These are phyloP conservation scores for Stenocarpella maydis DNA, from an alignment of 2,329 filamentous ascomycete genomes.

Conservation along the genomic window DNA sequence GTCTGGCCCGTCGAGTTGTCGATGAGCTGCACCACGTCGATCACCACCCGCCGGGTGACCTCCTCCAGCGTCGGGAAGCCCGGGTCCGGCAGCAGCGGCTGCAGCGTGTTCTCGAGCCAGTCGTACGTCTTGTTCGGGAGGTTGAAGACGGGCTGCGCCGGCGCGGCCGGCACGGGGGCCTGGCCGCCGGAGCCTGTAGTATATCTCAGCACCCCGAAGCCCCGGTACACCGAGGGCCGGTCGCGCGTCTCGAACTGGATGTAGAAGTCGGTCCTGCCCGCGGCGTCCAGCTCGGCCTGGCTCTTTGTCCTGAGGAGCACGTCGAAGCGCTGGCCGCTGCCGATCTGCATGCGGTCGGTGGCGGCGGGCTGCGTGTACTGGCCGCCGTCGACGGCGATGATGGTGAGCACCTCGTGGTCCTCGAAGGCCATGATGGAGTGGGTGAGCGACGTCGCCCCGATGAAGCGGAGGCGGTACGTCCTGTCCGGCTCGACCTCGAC, in stretches of 20 bases:
- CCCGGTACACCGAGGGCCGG: conserved; percentile 52
- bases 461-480: conserved; percentile 68
- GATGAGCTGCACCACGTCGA: conserved; percentile 53
- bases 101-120: conserved; percentile 59
- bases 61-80: conserved; percentile 52
- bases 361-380: conserved; percentile 58
- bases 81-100: conserved; percentile 43
- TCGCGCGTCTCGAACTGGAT: conserved; percentile 59
- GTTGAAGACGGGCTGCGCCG: conserved; percentile 42
- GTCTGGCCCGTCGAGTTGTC: conserved; percentile 44
- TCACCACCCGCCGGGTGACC: conserved; percentile 58
- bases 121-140: conserved; percentile 46
- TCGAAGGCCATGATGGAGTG: conserved; percentile 64
- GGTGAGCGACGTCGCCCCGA: conserved; percentile 64
- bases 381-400: conserved; percentile 69
- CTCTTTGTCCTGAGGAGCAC: conserved; percentile 63
- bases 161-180: conserved; percentile 38
- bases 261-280: conserved; percentile 48
- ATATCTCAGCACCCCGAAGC: conserved; percentile 60
- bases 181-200: conserved; percentile 14
- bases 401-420: conserved; percentile 60
- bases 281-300: conserved; percentile 49
- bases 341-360: conserved; percentile 62
- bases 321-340: conserved; percentile 68
- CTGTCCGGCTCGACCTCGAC: conserved; percentile 67